Evolutionary conservation across 1,139 yeast genomes (phyloP), one percentile per base, ranked within the genome.

Genomic region (Kazachstania sp.): DNA sequence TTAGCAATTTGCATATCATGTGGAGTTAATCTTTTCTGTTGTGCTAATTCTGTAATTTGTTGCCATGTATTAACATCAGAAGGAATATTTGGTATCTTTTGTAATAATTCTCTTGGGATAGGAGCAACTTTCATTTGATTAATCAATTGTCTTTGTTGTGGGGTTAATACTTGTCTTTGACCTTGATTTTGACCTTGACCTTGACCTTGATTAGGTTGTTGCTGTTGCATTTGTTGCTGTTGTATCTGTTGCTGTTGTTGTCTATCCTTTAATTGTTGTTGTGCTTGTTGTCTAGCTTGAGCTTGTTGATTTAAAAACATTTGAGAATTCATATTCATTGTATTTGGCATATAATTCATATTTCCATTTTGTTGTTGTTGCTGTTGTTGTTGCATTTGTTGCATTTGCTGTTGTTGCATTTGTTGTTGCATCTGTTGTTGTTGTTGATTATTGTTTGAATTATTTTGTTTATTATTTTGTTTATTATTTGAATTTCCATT

Each of bases 31-130:
- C 66, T 54, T 42, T 65, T 80, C 53, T 78, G 76, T 50, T 75
- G 77, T 45, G 84, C 73, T 55, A 84, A 74, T 46, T 83, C 86
- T 61, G 84, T 81, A 28, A 88, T 79, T 62, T 83, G 90, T 39
- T 79, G 77, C 95, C 95, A 87, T 4, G 95, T 86, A 53, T 77
- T 81, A 37, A 82, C 82, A 46, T 81, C 84, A n/a, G 83, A 81
- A 0, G 96, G 96, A 34, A 88, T 70, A 42, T 79, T 81, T 12
- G 96, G 95, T 45, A 88, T 78, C 58, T 78, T 78, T 45, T 76
- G 73, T 42, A 88, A 68, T 39, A 88, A 65, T 6, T 81, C 79
- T n/a, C 77, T 79, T 1, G 97, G 97, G 45, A 88, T 86, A 3
- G 85, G 86, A 3, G 78, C 69, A 43, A 77, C 78, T 52, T 75